Conservation (phyloP, 345 rosid genomes). For the Camelina sativa region DNA sequence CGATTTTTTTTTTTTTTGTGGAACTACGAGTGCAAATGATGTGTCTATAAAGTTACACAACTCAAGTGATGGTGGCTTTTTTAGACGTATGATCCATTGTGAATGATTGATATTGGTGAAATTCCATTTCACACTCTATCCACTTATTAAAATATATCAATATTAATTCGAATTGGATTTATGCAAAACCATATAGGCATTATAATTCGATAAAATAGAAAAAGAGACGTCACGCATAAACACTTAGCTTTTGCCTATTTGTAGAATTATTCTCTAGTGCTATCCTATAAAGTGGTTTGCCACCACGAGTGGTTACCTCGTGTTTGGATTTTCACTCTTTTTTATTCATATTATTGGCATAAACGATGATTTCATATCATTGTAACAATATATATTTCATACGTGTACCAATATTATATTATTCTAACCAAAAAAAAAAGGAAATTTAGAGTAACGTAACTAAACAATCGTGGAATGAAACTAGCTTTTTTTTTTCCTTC, state of each 20-base stretch:
- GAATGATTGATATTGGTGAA: constrained; percentile 27
- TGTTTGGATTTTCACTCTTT: constrained; percentile 27
- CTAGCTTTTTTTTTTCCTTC: neutral
- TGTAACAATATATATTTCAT: neutral
- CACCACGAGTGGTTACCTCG: constrained; percentile 48
- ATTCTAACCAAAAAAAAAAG: neutral
- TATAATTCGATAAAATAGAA: constrained; percentile 22
- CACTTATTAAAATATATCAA: no score
- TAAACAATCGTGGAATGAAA: neutral
- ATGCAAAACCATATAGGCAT: neutral
- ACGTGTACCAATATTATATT: neutral
- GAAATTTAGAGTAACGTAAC: neutral
- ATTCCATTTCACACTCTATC: constrained; percentile 17
- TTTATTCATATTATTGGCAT: constrained; percentile 27
- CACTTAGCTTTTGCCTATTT: constrained; percentile 32
- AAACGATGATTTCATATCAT: constrained; percentile 9
- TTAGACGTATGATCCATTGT: constrained; percentile 33
- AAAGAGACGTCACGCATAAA: constrained; percentile 45
- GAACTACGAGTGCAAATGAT: constrained; percentile 37
- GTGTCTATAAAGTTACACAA: constrained; percentile 37
- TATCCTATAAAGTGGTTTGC: constrained; percentile 45
- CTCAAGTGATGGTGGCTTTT: constrained; percentile 35
- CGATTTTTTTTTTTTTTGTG: neutral
- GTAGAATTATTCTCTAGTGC: constrained; percentile 45
- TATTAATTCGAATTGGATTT: no score